phyloP scores from a whole-genome alignment of 306 rosid species.

The Datisca glomerata region DNA sequence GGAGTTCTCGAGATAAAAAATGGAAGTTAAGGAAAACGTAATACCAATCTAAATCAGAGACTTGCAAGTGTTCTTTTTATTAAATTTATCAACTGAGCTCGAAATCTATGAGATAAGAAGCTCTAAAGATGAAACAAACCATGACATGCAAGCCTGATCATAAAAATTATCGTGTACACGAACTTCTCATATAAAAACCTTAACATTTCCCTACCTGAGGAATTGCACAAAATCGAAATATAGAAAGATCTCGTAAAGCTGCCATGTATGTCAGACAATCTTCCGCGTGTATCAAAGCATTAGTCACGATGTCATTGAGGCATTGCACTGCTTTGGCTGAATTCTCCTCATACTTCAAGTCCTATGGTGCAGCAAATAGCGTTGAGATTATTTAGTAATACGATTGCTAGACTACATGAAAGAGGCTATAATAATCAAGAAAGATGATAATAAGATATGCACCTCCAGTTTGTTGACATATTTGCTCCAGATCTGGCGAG shows the following conservation, averaged over 20 bases:
- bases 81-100: no score
- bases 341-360: conserved; percentile 63
- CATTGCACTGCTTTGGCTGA: conserved; percentile 86
- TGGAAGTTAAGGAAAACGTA: no score
- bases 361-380: conserved; percentile 26
- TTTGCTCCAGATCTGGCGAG: conserved; percentile 89
- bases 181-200: no score
- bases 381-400: background rate
- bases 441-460: conserved; percentile 14
- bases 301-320: conserved; percentile 87
- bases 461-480: conserved; percentile 94
- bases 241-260: conserved; percentile 41
- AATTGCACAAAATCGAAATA: conserved; percentile 88
- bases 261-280: conserved; percentile 79
- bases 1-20: no score
- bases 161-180: no score
- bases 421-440: background rate
- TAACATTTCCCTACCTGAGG: conserved; percentile 98
- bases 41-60: no score
- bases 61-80: no score
- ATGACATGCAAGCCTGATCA: no score
- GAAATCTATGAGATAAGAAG: no score
- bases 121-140: no score
- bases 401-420: background rate
- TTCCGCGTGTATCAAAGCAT: conserved; percentile 65